These are phyloP conservation scores for Oenanthe sinensis DNA, from an alignment of 129 eudicot genomes.

Conservation along the genomic window DNA sequence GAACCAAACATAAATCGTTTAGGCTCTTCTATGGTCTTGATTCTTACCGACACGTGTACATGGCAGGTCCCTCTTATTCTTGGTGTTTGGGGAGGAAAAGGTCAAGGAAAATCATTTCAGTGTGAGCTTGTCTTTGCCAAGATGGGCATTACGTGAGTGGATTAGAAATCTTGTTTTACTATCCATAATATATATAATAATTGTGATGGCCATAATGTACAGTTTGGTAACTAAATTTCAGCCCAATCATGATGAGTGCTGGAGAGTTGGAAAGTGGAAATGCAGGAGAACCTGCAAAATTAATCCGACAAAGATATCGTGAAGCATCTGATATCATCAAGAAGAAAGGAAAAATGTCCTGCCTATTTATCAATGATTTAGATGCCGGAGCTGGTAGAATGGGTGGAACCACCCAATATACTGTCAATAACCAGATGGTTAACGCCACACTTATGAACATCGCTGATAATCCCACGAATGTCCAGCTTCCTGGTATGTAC, in stretches of 20 bases:
- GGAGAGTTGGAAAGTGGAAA: conserved; percentile 11
- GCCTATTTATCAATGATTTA: conserved; percentile 89
- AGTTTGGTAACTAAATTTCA: neutral
- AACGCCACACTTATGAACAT: conserved; percentile 95
- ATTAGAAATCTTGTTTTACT: neutral
- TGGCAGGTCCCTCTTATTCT: conserved; percentile 80
- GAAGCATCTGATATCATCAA: conserved; percentile 40
- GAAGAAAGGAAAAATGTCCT: conserved; percentile 70
- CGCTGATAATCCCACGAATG: conserved; percentile 91
- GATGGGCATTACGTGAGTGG: conserved; percentile 94
- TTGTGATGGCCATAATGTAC: neutral
- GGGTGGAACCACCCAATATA: conserved; percentile 13
- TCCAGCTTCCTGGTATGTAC: conserved; percentile 98
- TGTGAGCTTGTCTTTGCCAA: conserved; percentile 24
- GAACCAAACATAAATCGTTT: neutral
- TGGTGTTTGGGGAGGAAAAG: conserved; percentile 61
- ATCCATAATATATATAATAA: neutral
- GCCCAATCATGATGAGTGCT: conserved; percentile 41
- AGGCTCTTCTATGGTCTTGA: neutral
- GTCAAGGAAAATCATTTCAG: conserved; percentile 12
- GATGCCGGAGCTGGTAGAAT: conserved; percentile 86
- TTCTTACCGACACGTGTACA: neutral
- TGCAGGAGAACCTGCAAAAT: conserved; percentile 26
- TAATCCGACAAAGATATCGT: conserved; percentile 91
- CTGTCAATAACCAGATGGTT: conserved; percentile 11